Percentiles rank a stretch among this genome's conserved stretches.
These are phyloP conservation scores for Micromonas pusilla DNA, from an alignment of 139 green algal species.

Conservation along the genomic window DNA sequence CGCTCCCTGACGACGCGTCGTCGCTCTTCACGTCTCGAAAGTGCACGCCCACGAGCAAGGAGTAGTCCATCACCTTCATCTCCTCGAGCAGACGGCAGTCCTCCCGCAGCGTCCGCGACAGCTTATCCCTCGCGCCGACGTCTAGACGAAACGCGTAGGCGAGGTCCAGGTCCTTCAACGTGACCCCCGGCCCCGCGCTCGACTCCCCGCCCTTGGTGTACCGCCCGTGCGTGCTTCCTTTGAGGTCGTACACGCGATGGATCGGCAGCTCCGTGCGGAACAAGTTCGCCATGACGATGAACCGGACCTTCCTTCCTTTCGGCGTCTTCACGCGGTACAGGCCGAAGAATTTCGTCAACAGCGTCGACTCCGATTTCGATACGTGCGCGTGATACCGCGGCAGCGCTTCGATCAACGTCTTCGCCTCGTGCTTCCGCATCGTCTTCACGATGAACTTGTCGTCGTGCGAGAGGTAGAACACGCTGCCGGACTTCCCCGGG, in stretches of 20 bases:
- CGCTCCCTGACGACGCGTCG: too few species aligned
- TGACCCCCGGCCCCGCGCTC: conserved; percentile 35
- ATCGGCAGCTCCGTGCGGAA: conserved; percentile 78
- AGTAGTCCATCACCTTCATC: conserved; percentile 86
- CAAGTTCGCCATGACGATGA: conserved; percentile 95
- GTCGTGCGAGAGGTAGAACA: conserved; percentile 82
- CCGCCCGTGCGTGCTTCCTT: conserved; percentile 44
- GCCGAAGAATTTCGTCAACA: conserved; percentile 87
- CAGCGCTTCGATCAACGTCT: conserved; percentile 68
- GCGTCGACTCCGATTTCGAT: conserved; percentile 48
- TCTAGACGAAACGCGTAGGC: conserved; percentile 42
- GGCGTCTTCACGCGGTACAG: conserved; percentile 70
- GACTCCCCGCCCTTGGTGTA: conserved; percentile 30
- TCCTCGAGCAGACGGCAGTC: conserved; percentile 56
- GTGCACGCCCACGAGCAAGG: conserved; percentile 69
- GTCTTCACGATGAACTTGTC: conserved; percentile 71
- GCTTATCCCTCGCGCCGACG: conserved; percentile 33
- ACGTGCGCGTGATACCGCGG: conserved; percentile 72
- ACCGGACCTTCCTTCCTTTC: conserved; percentile 66
- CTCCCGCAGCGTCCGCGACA: conserved; percentile 52
- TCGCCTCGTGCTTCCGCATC: conserved; percentile 63
- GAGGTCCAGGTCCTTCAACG: conserved; percentile 85
- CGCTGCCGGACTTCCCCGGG: conserved; percentile 74
- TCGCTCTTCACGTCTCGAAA: not conserved
- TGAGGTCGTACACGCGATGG: conserved; percentile 88